Evolutionary conservation across 225 moss, liverwort and hornwort genomes (phyloP).

Genomic region (Polytrichum commune): DNA sequence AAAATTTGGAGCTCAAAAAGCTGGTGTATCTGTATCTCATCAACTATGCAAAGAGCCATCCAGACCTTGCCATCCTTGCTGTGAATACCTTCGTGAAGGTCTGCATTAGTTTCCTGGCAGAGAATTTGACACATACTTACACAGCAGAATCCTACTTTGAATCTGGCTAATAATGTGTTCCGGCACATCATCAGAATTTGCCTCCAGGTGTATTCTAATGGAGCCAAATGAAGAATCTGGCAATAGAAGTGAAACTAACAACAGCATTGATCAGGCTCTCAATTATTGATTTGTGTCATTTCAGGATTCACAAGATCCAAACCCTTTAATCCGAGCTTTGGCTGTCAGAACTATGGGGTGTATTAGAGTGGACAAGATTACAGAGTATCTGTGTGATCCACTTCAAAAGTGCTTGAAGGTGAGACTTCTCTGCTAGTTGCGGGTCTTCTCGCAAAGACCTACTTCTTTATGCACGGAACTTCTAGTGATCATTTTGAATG

Average conservation of each 20-base stretch:
- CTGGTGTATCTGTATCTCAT: conserved; percentile 97
- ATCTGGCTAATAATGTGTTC: no score
- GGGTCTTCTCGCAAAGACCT: no score
- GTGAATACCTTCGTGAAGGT: conserved; percentile 99
- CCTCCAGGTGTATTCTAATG: no score
- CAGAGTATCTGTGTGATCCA: conserved; percentile 95
- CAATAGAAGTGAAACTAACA: no score
- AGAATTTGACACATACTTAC: no score
- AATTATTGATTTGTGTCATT: neutral
- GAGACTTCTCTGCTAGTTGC: neutral
- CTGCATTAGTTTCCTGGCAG: neutral
- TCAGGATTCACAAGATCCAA: conserved; percentile 98
- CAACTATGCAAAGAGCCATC: conserved; percentile 99
- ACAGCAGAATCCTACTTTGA: no score
- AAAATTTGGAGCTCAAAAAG: conserved; percentile 99
- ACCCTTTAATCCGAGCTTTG: conserved; percentile 91
- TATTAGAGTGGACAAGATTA: conserved; percentile 98
- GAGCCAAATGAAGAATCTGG: no score
- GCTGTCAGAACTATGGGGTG: conserved; percentile 98
- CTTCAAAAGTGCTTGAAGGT: conserved; percentile 97
- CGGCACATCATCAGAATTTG: no score
- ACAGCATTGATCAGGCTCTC: no score
- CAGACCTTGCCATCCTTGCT: conserved; percentile 95
- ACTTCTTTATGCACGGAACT: no score
- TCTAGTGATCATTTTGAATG: no score